Conservation (phyloP, 2,329 filamentous ascomycete genomes). For the Trichoderma simmonsii region DNA sequence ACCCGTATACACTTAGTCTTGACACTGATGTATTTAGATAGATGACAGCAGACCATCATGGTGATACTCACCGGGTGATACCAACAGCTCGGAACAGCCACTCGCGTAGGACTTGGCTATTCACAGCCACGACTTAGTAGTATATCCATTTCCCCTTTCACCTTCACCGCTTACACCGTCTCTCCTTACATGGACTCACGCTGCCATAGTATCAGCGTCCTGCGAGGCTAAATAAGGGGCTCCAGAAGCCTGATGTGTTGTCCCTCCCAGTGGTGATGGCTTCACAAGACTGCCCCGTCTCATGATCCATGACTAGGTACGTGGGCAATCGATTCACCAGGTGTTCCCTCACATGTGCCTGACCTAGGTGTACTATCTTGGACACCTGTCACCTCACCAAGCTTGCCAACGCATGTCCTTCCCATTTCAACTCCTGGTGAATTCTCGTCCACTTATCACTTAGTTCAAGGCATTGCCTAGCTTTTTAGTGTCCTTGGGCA, state of each 20-base stretch:
- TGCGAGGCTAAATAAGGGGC: background rate
- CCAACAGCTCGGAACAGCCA: background rate
- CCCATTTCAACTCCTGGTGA: background rate
- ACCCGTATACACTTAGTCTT: background rate
- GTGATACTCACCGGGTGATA: background rate
- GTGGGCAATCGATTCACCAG: background rate
- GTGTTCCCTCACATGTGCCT: background rate
- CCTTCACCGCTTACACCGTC: background rate
- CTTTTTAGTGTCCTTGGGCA: background rate
- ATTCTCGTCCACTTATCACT: background rate
- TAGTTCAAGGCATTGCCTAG: background rate
- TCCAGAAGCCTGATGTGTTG: background rate
- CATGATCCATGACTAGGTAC: background rate
- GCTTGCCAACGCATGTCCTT: background rate
- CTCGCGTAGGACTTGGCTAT: background rate
- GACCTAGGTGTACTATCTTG: background rate
- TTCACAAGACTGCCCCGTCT: background rate
- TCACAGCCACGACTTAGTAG: background rate
- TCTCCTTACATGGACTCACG: background rate
- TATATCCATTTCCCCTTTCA: background rate
- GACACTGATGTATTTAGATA: background rate
- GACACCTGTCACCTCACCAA: background rate
- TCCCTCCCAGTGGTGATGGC: background rate
- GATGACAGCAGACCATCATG: background rate
- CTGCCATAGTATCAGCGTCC: background rate